phyloP scores from a whole-genome alignment of 768 basidiomycete genomes.

The Porpolomopsis calyptriformis region DNA sequence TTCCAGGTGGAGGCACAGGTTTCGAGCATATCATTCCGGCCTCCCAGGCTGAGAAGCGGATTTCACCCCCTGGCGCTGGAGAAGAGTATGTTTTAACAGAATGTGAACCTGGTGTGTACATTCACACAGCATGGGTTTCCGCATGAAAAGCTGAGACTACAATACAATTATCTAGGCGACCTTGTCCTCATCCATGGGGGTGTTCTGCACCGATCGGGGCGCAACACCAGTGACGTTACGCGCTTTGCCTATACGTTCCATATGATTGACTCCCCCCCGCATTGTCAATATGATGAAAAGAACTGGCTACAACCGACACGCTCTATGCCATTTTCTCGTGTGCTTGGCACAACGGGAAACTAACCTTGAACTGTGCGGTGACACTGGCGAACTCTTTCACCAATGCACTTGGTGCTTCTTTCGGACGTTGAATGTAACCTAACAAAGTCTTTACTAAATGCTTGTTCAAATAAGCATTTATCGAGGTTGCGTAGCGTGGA shows the following conservation, averaged over 20 bases:
- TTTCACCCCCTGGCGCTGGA: constrained; percentile 16
- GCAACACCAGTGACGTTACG: constrained; percentile 69
- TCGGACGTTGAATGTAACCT: too few species aligned
- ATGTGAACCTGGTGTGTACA: constrained; percentile 56
- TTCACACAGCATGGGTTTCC: not conserved
- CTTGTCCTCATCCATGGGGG: constrained; percentile 86
- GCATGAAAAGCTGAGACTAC: not conserved
- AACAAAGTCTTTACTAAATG: too few species aligned
- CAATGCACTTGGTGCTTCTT: too few species aligned
- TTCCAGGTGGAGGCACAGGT: constrained; percentile 68
- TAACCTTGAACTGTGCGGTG: too few species aligned
- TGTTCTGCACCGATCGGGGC: constrained; percentile 86
- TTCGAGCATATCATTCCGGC: constrained; percentile 54
- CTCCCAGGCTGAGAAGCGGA: constrained; percentile 23
- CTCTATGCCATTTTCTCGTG: constrained; percentile 68
- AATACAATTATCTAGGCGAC: constrained; percentile 48
- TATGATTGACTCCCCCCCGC: constrained; percentile 72
- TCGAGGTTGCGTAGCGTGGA: too few species aligned
- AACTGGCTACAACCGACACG: constrained; percentile 92
- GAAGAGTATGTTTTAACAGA: constrained; percentile 55
- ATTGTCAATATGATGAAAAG: constrained; percentile 73
- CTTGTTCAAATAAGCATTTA: too few species aligned
- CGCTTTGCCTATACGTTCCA: constrained; percentile 95
- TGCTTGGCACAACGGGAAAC: constrained; percentile 31
- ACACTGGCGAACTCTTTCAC: too few species aligned